Percentiles rank a stretch among this genome's conserved stretches.
These are phyloP conservation scores for Gardenia jasminoides DNA, from an alignment of 257 asterid genomes.

Conservation along the genomic window DNA sequence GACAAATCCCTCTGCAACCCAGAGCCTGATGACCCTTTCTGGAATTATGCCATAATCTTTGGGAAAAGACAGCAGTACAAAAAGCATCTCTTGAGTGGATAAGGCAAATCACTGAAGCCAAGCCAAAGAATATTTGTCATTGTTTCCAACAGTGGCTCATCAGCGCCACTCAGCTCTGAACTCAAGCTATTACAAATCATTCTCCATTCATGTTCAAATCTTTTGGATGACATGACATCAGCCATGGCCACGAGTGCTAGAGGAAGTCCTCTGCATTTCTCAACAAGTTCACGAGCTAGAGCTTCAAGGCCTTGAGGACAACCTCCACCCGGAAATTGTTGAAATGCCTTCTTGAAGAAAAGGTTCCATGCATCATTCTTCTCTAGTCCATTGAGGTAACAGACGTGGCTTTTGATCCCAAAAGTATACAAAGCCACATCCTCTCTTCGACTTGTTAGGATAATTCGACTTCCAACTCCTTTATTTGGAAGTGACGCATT, in stretches of 20 bases:
- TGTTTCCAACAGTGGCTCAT: conserved; percentile 9
- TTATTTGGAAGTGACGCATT: conserved; percentile 29
- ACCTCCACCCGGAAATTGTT: conserved; percentile 11
- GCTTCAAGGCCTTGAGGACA: conserved; percentile 38
- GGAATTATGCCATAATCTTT: conserved; percentile 31
- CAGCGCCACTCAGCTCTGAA: conserved; percentile 24
- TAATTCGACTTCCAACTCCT: conserved; percentile 23
- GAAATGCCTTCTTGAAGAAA: conserved; percentile 43
- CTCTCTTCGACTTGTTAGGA: conserved; percentile 31
- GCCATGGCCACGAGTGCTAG: conserved; percentile 41
- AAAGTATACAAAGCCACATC: conserved; percentile 23
- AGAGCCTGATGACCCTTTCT: conserved; percentile 45
- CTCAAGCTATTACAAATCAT: conserved; percentile 24
- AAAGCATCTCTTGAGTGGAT: conserved; percentile 46
- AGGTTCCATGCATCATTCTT: conserved; percentile 33
- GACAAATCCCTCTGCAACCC: conserved; percentile 52
- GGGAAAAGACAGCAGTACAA: conserved; percentile 46
- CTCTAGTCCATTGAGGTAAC: conserved; percentile 19
- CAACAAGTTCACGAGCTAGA: conserved; percentile 15
- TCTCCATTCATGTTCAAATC: conserved; percentile 26
- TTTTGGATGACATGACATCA: conserved; percentile 35
- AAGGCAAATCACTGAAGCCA: conserved; percentile 43
- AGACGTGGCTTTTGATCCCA: conserved; percentile 16
- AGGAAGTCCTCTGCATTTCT: conserved; percentile 45
- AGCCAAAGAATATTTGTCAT: conserved; percentile 20